phyloP scores from a whole-genome alignment of 352 stramenopile species.

The Globisporangium rhizosaccharum region DNA sequence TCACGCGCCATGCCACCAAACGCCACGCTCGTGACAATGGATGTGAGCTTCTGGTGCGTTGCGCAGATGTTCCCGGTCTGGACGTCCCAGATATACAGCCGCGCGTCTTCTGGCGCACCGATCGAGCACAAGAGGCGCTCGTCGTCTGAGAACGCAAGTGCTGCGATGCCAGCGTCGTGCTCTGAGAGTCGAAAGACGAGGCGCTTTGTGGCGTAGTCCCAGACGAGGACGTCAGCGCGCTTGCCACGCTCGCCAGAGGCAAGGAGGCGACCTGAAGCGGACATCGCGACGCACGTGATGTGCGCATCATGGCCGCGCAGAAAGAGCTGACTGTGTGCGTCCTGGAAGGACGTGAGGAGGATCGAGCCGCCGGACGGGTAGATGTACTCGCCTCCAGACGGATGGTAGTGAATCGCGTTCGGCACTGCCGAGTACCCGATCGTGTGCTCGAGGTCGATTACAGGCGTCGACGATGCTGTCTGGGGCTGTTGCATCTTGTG shows the following conservation, averaged over 20 bases:
- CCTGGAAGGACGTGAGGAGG: constrained; percentile 67
- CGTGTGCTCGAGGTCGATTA: constrained; percentile 90
- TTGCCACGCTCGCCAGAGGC: constrained; percentile 81
- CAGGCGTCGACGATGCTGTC: background rate
- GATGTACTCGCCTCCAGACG: constrained; percentile 72
- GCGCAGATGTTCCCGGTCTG: constrained; percentile 85
- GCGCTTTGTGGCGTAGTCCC: constrained; percentile 71
- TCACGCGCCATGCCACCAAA: constrained; percentile 87
- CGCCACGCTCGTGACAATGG: constrained; percentile 50
- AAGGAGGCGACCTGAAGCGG: constrained; percentile 63
- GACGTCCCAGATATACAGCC: constrained; percentile 90
- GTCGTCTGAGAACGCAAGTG: constrained; percentile 89
- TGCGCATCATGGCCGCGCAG: constrained; percentile 77
- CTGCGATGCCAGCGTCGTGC: constrained; percentile 87
- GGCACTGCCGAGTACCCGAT: constrained; percentile 85
- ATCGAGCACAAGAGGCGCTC: constrained; percentile 82
- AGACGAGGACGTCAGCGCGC: constrained; percentile 87
- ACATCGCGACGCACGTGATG: constrained; percentile 82
- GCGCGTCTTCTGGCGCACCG: constrained; percentile 69
- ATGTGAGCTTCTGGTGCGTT: constrained; percentile 65
- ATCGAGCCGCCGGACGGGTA: constrained; percentile 86
- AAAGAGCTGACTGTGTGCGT: constrained; percentile 81
- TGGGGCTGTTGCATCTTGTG: constrained; percentile 4
- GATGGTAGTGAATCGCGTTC: constrained; percentile 86
- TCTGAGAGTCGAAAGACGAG: constrained; percentile 84